Base-by-base conservation (phyloP, 2,329 filamentous ascomycete genomes). In the Diaporthe nobilis region DNA sequence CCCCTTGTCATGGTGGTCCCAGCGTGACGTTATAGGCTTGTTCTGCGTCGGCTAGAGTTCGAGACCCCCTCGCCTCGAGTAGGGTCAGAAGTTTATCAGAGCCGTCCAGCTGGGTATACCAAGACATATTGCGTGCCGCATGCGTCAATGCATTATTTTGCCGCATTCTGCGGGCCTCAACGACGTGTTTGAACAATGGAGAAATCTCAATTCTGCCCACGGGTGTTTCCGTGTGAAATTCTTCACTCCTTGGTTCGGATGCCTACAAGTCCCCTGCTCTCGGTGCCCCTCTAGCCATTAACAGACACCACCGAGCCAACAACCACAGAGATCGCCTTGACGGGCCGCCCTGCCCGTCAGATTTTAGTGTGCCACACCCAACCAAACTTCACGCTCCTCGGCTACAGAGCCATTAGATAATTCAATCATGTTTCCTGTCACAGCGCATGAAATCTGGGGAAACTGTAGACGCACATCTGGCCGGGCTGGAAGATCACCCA, bases 361-460 rank as follows among this genome's bases (percentile, higher is more conserved):
- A 68, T 39, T 68, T 68, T 68, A 53, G 63, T 68, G 31, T 68
- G 65, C 47, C 65, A 53, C 65, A 68, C 65, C 47, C 47, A 39
- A 68, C 65, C 47, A 53, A 39, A 68, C 65, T 68, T 51, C 28
- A 20, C 13, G 31, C 65, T 37, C 2, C 65, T 53, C 47, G 65
- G 65, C 34, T 53, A 53, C 65, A 25, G 39, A 53, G 34, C 22
- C 12, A 68, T 53, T 68, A 53, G 47, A 68, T 53, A 39, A 68
- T 39, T 68, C 47, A 68, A 68, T 53, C 47, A 68, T 9, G 65
- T 53, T 68, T 68, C 22, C 20, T 5, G n/a, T 68, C 47, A 53
- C 65, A 39, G 65, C 65, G 65, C 65, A 68, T 68, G 8, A 53
- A 68, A 53, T 53, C 65, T 53, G 65, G 65, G 65, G 65, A 68